phyloP scores from a whole-genome alignment of 2,329 filamentous ascomycete genomes.

The Penicillium sp. region DNA sequence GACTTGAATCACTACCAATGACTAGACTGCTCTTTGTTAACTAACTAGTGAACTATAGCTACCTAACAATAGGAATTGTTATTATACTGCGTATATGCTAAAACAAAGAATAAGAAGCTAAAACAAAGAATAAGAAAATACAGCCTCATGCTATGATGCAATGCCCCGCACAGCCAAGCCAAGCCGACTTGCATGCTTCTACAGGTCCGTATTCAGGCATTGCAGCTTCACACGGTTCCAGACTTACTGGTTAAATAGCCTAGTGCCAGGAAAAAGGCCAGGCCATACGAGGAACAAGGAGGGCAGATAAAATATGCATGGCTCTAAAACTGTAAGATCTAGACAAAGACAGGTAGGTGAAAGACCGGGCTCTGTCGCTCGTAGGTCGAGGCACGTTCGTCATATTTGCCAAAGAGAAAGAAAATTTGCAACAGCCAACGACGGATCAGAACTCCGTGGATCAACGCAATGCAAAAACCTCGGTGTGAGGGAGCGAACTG shows the following conservation, averaged over 20 bases:
- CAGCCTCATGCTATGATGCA: slow-evolving; percentile 6
- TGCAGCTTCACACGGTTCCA: too few relatives aligned
- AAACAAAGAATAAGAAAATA: neutral
- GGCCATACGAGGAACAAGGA: neutral
- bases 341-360: slow-evolving; percentile 15
- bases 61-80: too few relatives aligned
- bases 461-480: slow-evolving; percentile 24
- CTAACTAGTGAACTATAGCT: too few relatives aligned
- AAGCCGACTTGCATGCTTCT: slow-evolving; percentile 15
- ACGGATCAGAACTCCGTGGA: slow-evolving; percentile 14
- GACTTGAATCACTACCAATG: too few relatives aligned
- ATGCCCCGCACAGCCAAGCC: slow-evolving; percentile 18
- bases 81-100: too few relatives aligned
- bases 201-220: neutral
- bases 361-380: slow-evolving; percentile 1
- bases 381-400: slow-evolving; percentile 13
- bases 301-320: slow-evolving; percentile 17
- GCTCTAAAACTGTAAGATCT: slow-evolving; percentile 16
- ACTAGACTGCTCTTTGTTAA: too few relatives aligned
- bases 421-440: slow-evolving; percentile 14
- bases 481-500: slow-evolving; percentile 15
- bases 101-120: too few relatives aligned
- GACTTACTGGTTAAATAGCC: too few relatives aligned
- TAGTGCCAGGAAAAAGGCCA: neutral
- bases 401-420: slow-evolving; percentile 20